Evolutionary conservation across 192 early-diverging fungal species (phyloP), one percentile per base, ranked within the genome.

Genomic region (Coemansia guatemalensis): DNA sequence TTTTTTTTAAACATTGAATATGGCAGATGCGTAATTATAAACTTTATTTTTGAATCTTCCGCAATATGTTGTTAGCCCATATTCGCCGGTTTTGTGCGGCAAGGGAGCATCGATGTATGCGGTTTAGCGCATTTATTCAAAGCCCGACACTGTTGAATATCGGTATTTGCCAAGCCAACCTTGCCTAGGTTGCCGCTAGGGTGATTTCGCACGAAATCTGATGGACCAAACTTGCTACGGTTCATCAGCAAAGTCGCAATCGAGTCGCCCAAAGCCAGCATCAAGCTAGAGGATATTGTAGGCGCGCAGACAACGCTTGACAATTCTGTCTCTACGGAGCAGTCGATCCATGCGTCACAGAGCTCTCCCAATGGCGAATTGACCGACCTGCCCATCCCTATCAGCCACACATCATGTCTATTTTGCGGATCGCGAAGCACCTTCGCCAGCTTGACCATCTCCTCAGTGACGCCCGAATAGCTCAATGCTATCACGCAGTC

Each of bases 401-500:
- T 26, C 8, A 79, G 18, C 32, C 18, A 58, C 20, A 33, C 39
- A 39, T 48, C 41, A 29, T 53, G 2, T 21, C 9, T 21, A 29
- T 12, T 2, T 3, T 44, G 54, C 56, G 55, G 48, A 0, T 21
- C 23, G 18, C 51, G 53, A 50, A 73, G 24, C 14, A 64, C 53
- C 23, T 29, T 11, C 0, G 48, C 62, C 48, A 78, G 26, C 4
- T 41, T 29, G 2, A 79, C 21, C 2, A 79, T 68, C 53, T 79
- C 76, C 5, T 64, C 61, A 3, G 76, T 73, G 11, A 47, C 58
- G 7, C 76, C 76, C 22, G 71, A 73, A 33, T 79, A 74, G 20
- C 76, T 79, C n/a, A 79, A 58, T 6, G 68, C 64, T 0, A 79
- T 18, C 27, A 79, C 56, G 23, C 71, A 73, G 58, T 79, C 76